Base-by-base conservation (phyloP, 192 early-diverging fungal genomes). In the Oehlia diaphana region DNA sequence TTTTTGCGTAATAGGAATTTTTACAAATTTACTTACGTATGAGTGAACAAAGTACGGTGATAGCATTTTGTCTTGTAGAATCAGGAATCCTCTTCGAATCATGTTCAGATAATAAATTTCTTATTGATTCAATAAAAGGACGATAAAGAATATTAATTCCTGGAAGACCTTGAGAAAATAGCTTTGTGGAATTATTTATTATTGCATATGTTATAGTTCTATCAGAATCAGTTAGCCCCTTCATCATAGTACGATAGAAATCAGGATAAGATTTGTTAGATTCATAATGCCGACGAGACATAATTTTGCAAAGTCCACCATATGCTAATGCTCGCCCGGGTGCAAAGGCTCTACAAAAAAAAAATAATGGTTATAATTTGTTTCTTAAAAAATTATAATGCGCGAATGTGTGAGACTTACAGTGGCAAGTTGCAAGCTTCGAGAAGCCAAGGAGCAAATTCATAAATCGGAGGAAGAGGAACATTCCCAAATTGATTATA, bases 371-470 rank as follows among this genome's bases (percentile, higher is more conserved):
- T 21, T 58, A 16, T 21, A 58, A 21, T 19, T 58, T 58, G 5
- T 53, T 5, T 31, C 0, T 1, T 1, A 31, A 4, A 58, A 58
- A 58, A 21, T 1, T 58, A 19, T 7, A 14, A 50, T 50, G 16
- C 10, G 14, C 19, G 16, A 53, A 6, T 42, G 39, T 42, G 39
- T 0, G 1, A 8, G 50, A 83, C 83, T 80, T 84, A 94, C 92
- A 74, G 77, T 63, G 86, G 81, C 47, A 92, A 53, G 74, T 91
- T 88, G 26, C 89, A 86, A 0, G 93, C 92, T 80, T 95, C 86
- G 61, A 96, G 91, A 33, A 96, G 77, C 93, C 94, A 95, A 7
- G 91, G 87, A 9, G 90, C 83, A 81, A 94, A 90, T 62, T 96
- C 92, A 66, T 93, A 94, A 2, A 95, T 82, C 3, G 89, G 84